Conservation (phyloP, 345 rosid species). For the Cardamine occulta region DNA sequence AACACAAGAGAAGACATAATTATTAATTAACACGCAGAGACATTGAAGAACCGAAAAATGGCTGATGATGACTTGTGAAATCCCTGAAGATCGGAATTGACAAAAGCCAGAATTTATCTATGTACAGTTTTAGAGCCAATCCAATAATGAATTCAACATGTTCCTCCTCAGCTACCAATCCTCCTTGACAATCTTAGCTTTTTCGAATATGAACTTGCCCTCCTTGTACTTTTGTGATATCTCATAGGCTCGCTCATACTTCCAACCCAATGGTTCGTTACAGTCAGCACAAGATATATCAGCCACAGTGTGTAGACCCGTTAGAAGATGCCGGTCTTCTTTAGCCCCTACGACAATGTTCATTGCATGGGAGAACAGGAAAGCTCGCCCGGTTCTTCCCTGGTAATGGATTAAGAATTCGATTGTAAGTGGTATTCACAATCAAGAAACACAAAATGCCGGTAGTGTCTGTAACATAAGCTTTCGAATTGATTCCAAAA, state of each 20-base stretch:
- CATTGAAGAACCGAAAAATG: slow-evolving; percentile 1
- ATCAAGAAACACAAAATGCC: slow-evolving; percentile 14
- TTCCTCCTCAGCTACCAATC: slow-evolving; percentile 56
- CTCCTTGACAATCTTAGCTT: slow-evolving; percentile 72
- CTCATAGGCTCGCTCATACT: slow-evolving; percentile 79
- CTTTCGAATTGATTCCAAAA: slow-evolving; percentile 10
- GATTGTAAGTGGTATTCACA: too few relatives aligned
- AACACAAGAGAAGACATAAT: slow-evolving; percentile 7
- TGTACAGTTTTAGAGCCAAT: slow-evolving; percentile 37
- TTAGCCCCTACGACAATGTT: slow-evolving; percentile 66
- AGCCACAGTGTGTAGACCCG: slow-evolving; percentile 89
- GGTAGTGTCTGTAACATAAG: slow-evolving; percentile 5
- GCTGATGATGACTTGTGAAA: slow-evolving; percentile 37
- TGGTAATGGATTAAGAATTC: slow-evolving; percentile 20
- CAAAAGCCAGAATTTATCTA: slow-evolving; percentile 32
- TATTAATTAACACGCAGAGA: slow-evolving; percentile 14
- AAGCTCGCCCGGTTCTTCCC: slow-evolving; percentile 91
- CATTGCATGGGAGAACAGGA: slow-evolving; percentile 88
- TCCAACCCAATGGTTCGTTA: slow-evolving; percentile 80
- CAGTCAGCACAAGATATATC: slow-evolving; percentile 76
- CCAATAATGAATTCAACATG: slow-evolving; percentile 37
- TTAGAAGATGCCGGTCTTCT: slow-evolving; percentile 74
- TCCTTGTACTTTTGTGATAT: slow-evolving; percentile 80
- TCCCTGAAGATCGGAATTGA: too few relatives aligned
- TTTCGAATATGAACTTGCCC: slow-evolving; percentile 88